Base-by-base conservation (phyloP, 78 protist genomes). In the Capsaspora owczarzaki region DNA sequence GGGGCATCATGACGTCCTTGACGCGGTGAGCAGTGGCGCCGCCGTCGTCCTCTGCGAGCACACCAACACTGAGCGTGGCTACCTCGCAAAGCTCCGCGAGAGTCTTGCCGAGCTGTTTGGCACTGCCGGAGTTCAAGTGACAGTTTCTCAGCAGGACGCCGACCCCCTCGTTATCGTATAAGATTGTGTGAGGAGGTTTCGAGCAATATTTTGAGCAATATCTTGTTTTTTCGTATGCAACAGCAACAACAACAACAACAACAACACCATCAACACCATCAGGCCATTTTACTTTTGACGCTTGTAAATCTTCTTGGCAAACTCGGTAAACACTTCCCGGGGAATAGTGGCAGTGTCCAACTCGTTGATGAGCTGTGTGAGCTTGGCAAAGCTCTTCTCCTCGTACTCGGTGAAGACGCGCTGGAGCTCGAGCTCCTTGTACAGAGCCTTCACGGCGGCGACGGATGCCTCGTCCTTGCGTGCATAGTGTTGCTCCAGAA, bases 401-500 rank as follows among this genome's bases (percentile, higher is more conserved):
- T 81, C 85, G 66, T 72, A 81, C n/a, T 70, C 61, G 37, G 16
- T 0, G 85, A 29, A 81, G 35, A 72, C 70, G 44, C 5, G 22
- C 51, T 71, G 56, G 61, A 81, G 85, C 33, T 72, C 43, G 43
- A 81, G 66, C 61, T 81, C 79, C 41, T 12, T 16, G 74, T 72
- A 81, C 38, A 81, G 79, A 12, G 25, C 79, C 89, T 90, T 84
- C 60, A 90, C 90, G 14, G 40, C 27, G 8, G 69, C 78, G 37
- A 84, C 77, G 46, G 6, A 25, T 2, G 10, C 70, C 20, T 79
- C 43, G 61, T 82, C 74, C 75, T 72, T 74, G 51, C n/a, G 47
- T 3, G 42, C 85, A 33, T 82, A 82, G 80, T 82, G 70, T 38
- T 75, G 83, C 80, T 90, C 89, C 35, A 95, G 79, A 4, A 38